A percentile compares a stretch with the other conserved stretches of the same genome.
phyloP scores from a whole-genome alignment of 2,329 filamentous ascomycete species.

The Lasiodiplodia citricola region DNA sequence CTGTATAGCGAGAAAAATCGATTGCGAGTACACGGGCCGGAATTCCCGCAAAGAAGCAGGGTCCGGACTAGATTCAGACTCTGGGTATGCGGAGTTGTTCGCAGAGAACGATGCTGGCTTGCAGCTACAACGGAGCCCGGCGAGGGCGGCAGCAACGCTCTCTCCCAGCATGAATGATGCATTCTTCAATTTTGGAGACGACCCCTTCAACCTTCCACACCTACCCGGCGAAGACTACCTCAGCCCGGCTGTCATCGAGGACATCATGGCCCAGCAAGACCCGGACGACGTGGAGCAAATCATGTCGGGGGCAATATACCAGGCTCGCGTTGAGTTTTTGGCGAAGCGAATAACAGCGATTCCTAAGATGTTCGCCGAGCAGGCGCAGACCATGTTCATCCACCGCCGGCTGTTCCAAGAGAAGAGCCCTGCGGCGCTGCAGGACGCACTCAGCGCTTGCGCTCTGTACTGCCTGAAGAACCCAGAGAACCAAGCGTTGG shows the following conservation, averaged over 20 bases:
- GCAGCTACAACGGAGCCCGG: neutral
- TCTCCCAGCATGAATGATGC: constrained; percentile 14
- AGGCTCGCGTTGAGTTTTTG: constrained; percentile 26
- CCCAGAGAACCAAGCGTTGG: constrained; percentile 27
- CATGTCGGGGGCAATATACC: constrained; percentile 1
- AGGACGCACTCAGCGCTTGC: constrained; percentile 31
- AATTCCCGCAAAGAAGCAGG: neutral
- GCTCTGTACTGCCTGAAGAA: constrained; percentile 29
- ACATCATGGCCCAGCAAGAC: constrained; percentile 5
- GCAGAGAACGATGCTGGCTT: neutral
- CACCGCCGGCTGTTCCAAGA: constrained; percentile 29
- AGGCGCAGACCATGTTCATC: constrained; percentile 30
- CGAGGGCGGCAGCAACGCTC: neutral
- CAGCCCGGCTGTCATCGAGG: constrained; percentile 5
- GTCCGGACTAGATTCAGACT: neutral
- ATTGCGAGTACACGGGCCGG: constrained; percentile 28
- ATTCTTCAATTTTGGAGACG: constrained; percentile 28
- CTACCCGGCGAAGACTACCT: neutral
- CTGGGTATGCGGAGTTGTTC: neutral
- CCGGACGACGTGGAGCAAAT: neutral
- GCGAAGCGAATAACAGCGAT: constrained; percentile 18
- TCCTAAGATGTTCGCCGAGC: constrained; percentile 29
- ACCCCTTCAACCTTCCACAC: constrained; percentile 29
- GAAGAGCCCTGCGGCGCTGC: constrained; percentile 27
- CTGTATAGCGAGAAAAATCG: constrained; percentile 28